Evolutionary conservation across 768 basidiomycete genomes (phyloP).

Genomic region (Amyloporia xantha): DNA sequence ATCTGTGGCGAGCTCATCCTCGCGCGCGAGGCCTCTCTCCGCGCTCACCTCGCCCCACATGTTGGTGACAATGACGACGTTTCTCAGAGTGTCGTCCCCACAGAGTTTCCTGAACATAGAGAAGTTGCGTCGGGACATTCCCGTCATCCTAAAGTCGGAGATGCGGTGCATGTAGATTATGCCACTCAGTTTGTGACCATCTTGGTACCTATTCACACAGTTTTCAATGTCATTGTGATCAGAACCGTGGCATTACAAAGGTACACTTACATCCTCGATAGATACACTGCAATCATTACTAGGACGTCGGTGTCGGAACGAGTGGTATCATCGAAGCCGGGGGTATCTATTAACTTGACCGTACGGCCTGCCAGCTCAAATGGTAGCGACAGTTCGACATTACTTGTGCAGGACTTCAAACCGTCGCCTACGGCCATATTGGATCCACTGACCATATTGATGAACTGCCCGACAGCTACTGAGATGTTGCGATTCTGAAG

Average conservation of each 20-base stretch:
- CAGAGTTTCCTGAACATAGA: constrained; percentile 18
- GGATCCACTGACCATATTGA: constrained; percentile 15
- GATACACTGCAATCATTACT: constrained; percentile 5
- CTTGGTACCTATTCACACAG: constrained; percentile 9
- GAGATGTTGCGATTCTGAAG: background rate
- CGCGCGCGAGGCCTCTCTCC: constrained; percentile 5
- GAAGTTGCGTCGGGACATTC: constrained; percentile 9
- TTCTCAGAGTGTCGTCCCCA: constrained; percentile 14
- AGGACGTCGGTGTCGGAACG: constrained; percentile 9
- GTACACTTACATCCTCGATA: constrained; percentile 5
- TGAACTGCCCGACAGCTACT: constrained; percentile 15
- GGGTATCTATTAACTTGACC: constrained; percentile 14
- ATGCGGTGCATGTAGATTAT: constrained; percentile 21
- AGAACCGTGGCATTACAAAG: background rate
- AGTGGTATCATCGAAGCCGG: constrained; percentile 16
- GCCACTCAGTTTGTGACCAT: constrained; percentile 12
- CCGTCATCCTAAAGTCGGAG: constrained; percentile 15
- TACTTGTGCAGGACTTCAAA: constrained; percentile 11
- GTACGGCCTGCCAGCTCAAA: constrained; percentile 8
- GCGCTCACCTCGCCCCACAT: constrained; percentile 20
- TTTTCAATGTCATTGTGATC: background rate
- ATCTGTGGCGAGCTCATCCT: constrained; percentile 31
- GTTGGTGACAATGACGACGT: constrained; percentile 21
- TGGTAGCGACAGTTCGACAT: background rate
- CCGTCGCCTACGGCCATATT: constrained; percentile 3